phyloP scores from a whole-genome alignment of 257 asterid species.

The Asclepias syriaca region DNA sequence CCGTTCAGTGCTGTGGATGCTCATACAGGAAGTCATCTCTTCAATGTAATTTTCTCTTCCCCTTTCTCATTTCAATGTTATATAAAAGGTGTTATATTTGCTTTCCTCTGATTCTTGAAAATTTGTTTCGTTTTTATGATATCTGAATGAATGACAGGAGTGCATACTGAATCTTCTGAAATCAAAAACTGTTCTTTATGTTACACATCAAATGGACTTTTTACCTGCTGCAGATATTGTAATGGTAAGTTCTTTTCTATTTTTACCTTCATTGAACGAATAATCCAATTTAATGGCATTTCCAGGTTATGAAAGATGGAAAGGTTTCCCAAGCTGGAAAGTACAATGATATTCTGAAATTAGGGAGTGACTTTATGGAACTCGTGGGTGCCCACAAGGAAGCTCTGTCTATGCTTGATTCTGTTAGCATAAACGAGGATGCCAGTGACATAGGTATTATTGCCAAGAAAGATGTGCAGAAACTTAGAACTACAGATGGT shows the following conservation, averaged over 20 bases:
- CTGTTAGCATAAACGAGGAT: slow-evolving; percentile 28
- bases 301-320: slow-evolving; percentile 86
- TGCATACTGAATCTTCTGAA: slow-evolving; percentile 55
- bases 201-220: slow-evolving; percentile 89
- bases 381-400: slow-evolving; percentile 88
- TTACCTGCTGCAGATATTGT: slow-evolving; percentile 79
- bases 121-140: neutral
- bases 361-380: slow-evolving; percentile 76
- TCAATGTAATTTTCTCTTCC: slow-evolving; percentile 46
- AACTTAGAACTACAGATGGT: slow-evolving; percentile 24
- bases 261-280: neutral
- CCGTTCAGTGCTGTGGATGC: slow-evolving; percentile 97
- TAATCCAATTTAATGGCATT: neutral
- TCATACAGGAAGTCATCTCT: slow-evolving; percentile 80
- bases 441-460: slow-evolving; percentile 14
- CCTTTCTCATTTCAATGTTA: slow-evolving; percentile 1
- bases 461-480: slow-evolving; percentile 24
- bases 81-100: neutral
- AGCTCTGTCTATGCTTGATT: slow-evolving; percentile 63
- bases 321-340: slow-evolving; percentile 69
- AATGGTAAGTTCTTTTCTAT: slow-evolving; percentile 45
- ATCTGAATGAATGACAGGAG: slow-evolving; percentile 40
- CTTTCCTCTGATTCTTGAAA: neutral
- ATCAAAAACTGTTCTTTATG: slow-evolving; percentile 62
- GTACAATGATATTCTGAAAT: slow-evolving; percentile 61